Evolutionary conservation across 2,329 filamentous ascomycete genomes (phyloP).

Genomic region (Phialemoniopsis sp.): DNA sequence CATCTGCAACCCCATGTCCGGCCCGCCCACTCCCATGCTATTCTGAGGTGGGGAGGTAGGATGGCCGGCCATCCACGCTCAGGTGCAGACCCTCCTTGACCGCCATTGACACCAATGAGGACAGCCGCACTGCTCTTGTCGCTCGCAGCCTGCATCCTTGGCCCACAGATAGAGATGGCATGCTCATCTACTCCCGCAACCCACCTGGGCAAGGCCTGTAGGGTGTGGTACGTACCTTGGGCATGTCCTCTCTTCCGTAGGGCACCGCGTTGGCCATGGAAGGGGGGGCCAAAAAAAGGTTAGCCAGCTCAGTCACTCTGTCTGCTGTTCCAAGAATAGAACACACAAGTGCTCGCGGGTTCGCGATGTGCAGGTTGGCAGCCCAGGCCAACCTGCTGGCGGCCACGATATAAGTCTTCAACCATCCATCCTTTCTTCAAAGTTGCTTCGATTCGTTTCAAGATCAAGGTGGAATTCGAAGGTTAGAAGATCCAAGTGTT

Average conservation of each 20-base stretch:
- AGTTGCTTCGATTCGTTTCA: slow-evolving; percentile 35
- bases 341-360: slow-evolving; percentile 26
- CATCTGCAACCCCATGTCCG: slow-evolving; percentile 8
- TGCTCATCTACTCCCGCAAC: neutral
- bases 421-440: slow-evolving; percentile 34
- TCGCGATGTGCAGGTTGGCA: slow-evolving; percentile 7
- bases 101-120: slow-evolving; percentile 22
- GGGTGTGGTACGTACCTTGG: slow-evolving; percentile 3
- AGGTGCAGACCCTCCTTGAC: slow-evolving; percentile 16
- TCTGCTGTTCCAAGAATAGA: slow-evolving; percentile 40
- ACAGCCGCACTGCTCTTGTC: slow-evolving; percentile 5
- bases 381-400: slow-evolving; percentile 29
- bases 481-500: slow-evolving; percentile 45
- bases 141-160: too few species aligned
- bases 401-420: slow-evolving; percentile 57
- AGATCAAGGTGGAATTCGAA: slow-evolving; percentile 31
- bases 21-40: slow-evolving; percentile 1
- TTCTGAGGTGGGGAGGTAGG: slow-evolving; percentile 21
- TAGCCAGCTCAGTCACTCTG: slow-evolving; percentile 32
- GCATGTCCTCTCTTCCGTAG: slow-evolving; percentile 6
- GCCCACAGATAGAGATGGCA: too few species aligned
- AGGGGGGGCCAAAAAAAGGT: slow-evolving; percentile 29
- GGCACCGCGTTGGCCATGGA: slow-evolving; percentile 13
- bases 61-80: slow-evolving; percentile 20
- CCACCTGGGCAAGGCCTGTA: slow-evolving; percentile 3